These are phyloP conservation scores for Macrocybe gigantea DNA, from an alignment of 768 basidiomycete species.

Conservation along the genomic window DNA sequence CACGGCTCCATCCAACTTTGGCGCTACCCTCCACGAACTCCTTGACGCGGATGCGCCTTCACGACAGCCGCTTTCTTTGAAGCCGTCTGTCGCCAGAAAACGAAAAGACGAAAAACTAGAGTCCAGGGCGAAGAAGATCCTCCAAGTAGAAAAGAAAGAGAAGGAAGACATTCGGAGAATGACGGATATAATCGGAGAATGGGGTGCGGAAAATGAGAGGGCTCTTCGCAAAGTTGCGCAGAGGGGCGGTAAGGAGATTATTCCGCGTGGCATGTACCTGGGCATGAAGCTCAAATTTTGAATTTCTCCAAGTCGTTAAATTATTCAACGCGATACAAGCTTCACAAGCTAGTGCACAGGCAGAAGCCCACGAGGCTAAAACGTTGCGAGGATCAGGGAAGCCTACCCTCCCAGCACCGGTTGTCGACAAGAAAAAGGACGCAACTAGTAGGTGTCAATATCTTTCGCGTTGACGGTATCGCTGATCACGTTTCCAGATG, in stretches of 20 bases:
- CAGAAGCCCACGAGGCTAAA: constrained; percentile 53
- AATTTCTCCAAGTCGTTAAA: constrained; percentile 56
- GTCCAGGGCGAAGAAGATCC: constrained; percentile 60
- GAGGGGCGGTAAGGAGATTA: constrained; percentile 55
- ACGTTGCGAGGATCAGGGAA: constrained; percentile 65
- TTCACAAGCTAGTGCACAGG: constrained; percentile 55
- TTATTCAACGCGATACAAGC: constrained; percentile 85
- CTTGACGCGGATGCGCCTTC: constrained; percentile 70
- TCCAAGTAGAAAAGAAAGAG: constrained; percentile 68
- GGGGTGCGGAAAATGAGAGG: constrained; percentile 81
- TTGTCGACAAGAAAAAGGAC: constrained; percentile 26
- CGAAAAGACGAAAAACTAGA: constrained; percentile 76
- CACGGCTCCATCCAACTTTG: constrained; percentile 69
- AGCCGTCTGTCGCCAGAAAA: constrained; percentile 63
- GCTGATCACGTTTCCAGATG: too few species aligned
- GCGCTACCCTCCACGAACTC: constrained; percentile 65
- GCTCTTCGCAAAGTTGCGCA: constrained; percentile 80
- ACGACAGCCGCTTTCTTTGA: constrained; percentile 68
- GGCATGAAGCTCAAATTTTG: constrained; percentile 1
- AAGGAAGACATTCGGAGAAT: constrained; percentile 66
- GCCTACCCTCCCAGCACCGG: constrained; percentile 63
- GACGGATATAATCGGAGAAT: constrained; percentile 75
- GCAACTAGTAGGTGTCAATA: too few species aligned
- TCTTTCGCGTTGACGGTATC: too few species aligned
- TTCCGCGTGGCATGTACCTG: not conserved